phyloP scores from a whole-genome alignment of 73 alveolate genomes.

The Paramecium primaurelia region DNA sequence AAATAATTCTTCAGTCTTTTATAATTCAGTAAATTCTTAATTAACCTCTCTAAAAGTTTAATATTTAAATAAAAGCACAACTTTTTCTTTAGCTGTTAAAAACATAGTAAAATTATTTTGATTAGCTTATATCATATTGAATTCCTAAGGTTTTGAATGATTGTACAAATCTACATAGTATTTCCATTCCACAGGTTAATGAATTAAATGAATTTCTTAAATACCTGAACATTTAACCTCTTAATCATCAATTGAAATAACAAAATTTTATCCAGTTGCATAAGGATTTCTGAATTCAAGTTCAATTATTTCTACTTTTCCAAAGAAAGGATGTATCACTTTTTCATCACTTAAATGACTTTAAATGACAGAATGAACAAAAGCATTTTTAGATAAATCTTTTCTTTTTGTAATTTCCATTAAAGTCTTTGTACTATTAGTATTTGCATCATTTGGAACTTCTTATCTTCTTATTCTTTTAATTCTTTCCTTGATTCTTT shows the following conservation, averaged over 20 bases:
- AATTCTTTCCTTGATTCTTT: slow-evolving; percentile 8
- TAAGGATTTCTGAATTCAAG: slow-evolving; percentile 18
- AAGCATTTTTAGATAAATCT: background rate
- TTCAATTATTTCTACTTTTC: background rate
- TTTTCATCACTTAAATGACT: slow-evolving; percentile 24
- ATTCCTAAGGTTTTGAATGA: background rate
- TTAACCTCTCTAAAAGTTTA: background rate
- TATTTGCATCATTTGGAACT: background rate
- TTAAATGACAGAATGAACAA: background rate
- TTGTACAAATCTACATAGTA: background rate
- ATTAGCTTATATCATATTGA: slow-evolving; percentile 17
- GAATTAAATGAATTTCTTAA: background rate
- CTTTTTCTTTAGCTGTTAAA: background rate
- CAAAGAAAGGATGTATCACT: slow-evolving; percentile 13
- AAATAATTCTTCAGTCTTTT: slow-evolving; percentile 15
- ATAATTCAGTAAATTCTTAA: background rate
- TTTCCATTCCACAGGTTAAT: slow-evolving; percentile 41
- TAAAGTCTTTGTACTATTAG: background rate
- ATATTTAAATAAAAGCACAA: background rate
- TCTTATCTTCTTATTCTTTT: background rate
- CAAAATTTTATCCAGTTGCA: background rate
- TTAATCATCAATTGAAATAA: background rate
- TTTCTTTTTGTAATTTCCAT: background rate
- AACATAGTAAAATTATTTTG: background rate
- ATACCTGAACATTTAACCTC: background rate